Base-by-base conservation (phyloP, 1,284 basidiomycete species). In the Boletellus deceptivus region DNA sequence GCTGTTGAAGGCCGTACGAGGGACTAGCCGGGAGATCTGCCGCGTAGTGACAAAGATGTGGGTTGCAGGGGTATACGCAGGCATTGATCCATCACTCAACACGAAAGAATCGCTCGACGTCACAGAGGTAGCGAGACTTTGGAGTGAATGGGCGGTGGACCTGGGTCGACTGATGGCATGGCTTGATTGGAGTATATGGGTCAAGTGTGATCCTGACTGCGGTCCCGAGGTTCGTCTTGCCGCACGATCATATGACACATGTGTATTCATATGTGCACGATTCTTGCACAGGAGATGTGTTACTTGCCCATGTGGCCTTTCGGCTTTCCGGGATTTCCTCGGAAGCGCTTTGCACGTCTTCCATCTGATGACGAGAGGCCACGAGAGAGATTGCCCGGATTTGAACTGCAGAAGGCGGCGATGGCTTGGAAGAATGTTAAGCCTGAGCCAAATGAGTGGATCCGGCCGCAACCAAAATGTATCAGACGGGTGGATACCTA, bases 291-390 rank as follows among this genome's bases (percentile, higher is more conserved):
- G 46, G 46, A 47, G 11, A 47, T 41, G 29, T 77, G 75, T 46
- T 72, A 73, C 48, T 52, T 77, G 10, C 74, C 75, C n/a, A 72
- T 72, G 3, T 77, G 74, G 72, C 74, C 75, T 4, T 67, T 51
- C 18, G 48, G 50, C 37, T 47, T 48, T 14, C 46, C 49, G 3
- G 17, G 20, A 6, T 20, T n/a, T 3, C 42, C 31, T 43, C 18
- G 14, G 14, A 22, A 3, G 11, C 6, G 18, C 18, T 13, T 13
- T 31, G 11, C 29, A 10, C 6, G 9, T 17, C 11, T 31, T 31
- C 29, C 29, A 11, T 13, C 29, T 10, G 29, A 31, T 31, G 29
- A 31, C 11, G 3, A 31, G 4, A 11, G 3, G 29, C 29, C 2
- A 31, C 29, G 10, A 10, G 10, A 10, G 10, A 10, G 11, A 11